A percentile compares a stretch with the other conserved stretches of the same genome.
These are phyloP conservation scores for Lepidium didymum DNA, from an alignment of 345 rosid genomes.

Conservation along the genomic window DNA sequence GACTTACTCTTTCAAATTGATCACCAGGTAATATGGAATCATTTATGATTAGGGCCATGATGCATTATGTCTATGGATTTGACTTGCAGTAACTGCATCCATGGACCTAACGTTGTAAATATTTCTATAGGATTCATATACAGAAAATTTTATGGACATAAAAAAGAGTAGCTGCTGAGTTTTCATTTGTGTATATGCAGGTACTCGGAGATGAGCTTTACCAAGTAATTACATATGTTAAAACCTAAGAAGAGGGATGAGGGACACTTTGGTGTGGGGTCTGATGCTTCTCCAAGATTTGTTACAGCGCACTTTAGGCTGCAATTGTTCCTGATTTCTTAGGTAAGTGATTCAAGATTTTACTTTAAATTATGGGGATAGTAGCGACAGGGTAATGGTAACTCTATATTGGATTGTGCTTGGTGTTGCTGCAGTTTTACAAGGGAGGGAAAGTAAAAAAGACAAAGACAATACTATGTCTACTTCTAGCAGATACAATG, in stretches of 20 bases:
- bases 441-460: neutral
- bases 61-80: neutral
- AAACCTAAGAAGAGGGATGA: neutral
- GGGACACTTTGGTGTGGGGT: neutral
- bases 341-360: slow-evolving; percentile 12
- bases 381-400: neutral
- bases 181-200: slow-evolving; percentile 18
- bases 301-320: slow-evolving; percentile 4
- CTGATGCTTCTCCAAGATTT: slow-evolving; percentile 8
- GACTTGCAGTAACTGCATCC: neutral
- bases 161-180: neutral
- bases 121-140: neutral
- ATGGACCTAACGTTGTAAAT: neutral
- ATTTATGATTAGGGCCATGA: neutral
- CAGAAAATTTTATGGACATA: neutral
- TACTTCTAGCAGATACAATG: neutral
- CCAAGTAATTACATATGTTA: slow-evolving; percentile 8
- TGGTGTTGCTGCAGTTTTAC: slow-evolving; percentile 7
- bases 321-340: slow-evolving; percentile 13
- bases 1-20: neutral
- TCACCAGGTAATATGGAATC: neutral
- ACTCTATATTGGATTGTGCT: neutral
- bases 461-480: neutral
- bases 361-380: neutral
- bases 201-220: slow-evolving; percentile 29